Evolutionary conservation across 2,329 filamentous ascomycete genomes (phyloP), one percentile per base, ranked within the genome.

Genomic region (Coniochaeta prunicola): DNA sequence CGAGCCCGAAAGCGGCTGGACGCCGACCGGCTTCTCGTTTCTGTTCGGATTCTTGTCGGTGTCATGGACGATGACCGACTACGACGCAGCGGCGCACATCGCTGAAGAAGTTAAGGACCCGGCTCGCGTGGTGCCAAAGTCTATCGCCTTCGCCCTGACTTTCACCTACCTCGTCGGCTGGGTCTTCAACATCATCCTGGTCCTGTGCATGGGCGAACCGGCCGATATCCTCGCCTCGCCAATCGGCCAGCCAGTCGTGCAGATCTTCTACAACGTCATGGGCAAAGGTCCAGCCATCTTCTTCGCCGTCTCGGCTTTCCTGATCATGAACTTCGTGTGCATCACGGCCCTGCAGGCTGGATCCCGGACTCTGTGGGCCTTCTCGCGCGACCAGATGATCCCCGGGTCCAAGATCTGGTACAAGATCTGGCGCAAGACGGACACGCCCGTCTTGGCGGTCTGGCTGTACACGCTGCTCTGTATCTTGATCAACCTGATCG

Each of bases 291-390:
- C 78, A 15, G 78, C 78, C 53, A 78, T 83, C 64, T 77, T 80
- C 70, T 84, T 80, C 66, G 78, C 80, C 58, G 75, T 83, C n/a
- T 76, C 75, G 60, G 80, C 79, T 24, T 82, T 83, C 66, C 70
- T 84, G 62, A 80, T 84, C 66, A 76, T 84, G 70, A 80, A 83
- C 67, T 83, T 83, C 65, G 79, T 83, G 59, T 81, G 79, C 72
- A 82, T 83, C 68, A 81, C 81, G 9, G 80, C 80, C 56, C 79
- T 81, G 58, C 80, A 82, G 67, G 74, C 80, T 15, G 74, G 79
- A 33, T 78, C 74, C 6, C 77, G 80, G 36, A 82, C 80, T 15
- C 73, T 82, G 64, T 83, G 80, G 69, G 80, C 80, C 59, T 82
- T 81, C 64, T 77, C 79, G 6, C 79, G 80, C 60, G 80, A 83